These are phyloP conservation scores for Suillus subalutaceus DNA, from an alignment of 768 basidiomycete species.

Conservation along the genomic window DNA sequence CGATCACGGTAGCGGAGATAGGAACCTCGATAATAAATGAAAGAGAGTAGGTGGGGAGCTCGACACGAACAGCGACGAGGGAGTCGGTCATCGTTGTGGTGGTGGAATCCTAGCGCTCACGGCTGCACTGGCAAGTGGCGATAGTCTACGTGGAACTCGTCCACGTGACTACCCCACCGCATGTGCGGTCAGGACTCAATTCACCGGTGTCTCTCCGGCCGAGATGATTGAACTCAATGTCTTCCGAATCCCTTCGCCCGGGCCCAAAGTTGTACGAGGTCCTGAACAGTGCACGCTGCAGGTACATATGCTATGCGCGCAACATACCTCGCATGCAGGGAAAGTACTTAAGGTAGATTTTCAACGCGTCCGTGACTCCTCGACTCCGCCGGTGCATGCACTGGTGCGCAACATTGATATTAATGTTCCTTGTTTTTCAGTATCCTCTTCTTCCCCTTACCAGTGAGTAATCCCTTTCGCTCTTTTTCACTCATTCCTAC, in stretches of 20 bases:
- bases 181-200: background rate
- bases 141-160: conserved; percentile 32
- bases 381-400: background rate
- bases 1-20: conserved; percentile 50
- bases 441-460: background rate
- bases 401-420: background rate
- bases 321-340: background rate
- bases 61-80: conserved; percentile 54
- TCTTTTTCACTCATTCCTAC: background rate
- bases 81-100: conserved; percentile 30
- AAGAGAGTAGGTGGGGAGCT: conserved; percentile 73
- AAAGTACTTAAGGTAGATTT: background rate
- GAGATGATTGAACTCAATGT: background rate
- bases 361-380: background rate
- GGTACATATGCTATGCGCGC: background rate
- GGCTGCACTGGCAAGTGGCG: background rate
- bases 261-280: background rate
- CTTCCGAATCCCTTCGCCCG: background rate
- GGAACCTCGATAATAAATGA: conserved; percentile 63
- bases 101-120: background rate
- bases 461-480: background rate
- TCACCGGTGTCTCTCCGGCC: no score
- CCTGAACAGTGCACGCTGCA: background rate
- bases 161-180: conserved; percentile 23
- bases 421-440: background rate